Conservation (phyloP, 805 yeast genomes). For the Tetrapisispora arboricola region DNA sequence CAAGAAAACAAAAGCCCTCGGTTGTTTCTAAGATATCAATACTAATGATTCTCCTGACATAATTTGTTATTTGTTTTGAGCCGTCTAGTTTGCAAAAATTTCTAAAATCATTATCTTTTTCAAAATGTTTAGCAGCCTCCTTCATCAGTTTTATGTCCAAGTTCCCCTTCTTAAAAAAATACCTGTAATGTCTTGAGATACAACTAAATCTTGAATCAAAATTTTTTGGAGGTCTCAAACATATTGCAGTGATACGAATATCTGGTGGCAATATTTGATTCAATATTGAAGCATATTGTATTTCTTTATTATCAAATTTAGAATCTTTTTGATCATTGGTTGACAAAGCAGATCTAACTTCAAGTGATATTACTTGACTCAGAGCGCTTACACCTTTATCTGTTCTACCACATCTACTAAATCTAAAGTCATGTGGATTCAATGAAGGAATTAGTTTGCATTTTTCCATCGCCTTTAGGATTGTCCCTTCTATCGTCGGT, state of each 20-base stretch:
- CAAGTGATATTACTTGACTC: slow-evolving; percentile 82
- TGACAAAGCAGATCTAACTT: slow-evolving; percentile 58
- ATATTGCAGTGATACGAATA: slow-evolving; percentile 70
- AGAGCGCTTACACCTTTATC: slow-evolving; percentile 96
- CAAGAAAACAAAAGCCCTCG: slow-evolving; percentile 52
- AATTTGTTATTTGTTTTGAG: slow-evolving; percentile 81
- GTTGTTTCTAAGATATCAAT: slow-evolving; percentile 36
- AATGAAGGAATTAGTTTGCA: slow-evolving; percentile 54
- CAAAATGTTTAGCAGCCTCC: slow-evolving; percentile 45
- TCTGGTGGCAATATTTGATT: slow-evolving; percentile 75
- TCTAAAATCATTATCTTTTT: slow-evolving; percentile 82
- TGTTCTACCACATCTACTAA: slow-evolving; percentile 90
- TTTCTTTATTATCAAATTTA: slow-evolving; percentile 51
- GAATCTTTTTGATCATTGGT: slow-evolving; percentile 52
- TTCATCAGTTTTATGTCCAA: slow-evolving; percentile 61
- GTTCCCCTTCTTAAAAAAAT: slow-evolving; percentile 50
- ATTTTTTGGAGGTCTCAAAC: slow-evolving; percentile 68
- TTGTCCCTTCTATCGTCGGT: slow-evolving; percentile 77
- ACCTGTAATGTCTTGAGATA: slow-evolving; percentile 72
- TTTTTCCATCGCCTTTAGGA: slow-evolving; percentile 59
- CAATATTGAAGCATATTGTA: slow-evolving; percentile 65
- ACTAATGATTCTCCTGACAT: slow-evolving; percentile 48
- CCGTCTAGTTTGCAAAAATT: slow-evolving; percentile 94
- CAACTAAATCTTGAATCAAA: slow-evolving; percentile 95
- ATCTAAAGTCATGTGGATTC: slow-evolving; percentile 53